Evolutionary conservation across 805 yeast genomes (phyloP).

Genomic region (Starmera quercuum): DNA sequence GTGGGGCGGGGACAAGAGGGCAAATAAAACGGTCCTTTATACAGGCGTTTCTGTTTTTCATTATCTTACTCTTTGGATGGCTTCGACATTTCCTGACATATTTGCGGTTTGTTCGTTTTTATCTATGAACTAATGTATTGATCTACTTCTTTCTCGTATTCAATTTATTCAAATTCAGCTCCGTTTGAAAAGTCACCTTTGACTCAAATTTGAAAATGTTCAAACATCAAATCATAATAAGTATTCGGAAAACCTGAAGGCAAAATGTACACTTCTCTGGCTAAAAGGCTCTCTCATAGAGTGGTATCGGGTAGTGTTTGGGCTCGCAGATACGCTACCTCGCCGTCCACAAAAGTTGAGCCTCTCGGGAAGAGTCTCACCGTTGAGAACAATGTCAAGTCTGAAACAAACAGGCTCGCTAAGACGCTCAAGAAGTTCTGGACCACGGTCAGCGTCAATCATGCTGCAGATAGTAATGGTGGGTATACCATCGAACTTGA

Average conservation of each 20-base stretch:
- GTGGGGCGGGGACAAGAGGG: background rate
- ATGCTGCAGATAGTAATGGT: conserved; percentile 20
- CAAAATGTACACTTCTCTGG: too few relatives aligned
- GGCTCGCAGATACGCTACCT: background rate
- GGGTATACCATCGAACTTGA: conserved; percentile 57
- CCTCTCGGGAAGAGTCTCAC: conserved; percentile 26
- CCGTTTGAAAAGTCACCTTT: too few relatives aligned
- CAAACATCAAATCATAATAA: too few relatives aligned
- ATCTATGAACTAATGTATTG: too few relatives aligned
- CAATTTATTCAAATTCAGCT: too few relatives aligned
- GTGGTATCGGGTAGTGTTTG: too few relatives aligned
- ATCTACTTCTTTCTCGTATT: too few relatives aligned
- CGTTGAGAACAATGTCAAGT: conserved; percentile 41
- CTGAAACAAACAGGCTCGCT: conserved; percentile 64
- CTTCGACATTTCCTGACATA: background rate
- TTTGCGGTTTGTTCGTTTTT: background rate
- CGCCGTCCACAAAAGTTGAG: conserved; percentile 1
- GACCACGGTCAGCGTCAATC: conserved; percentile 56
- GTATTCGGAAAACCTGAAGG: too few relatives aligned
- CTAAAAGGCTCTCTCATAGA: too few relatives aligned
- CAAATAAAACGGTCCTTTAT: too few relatives aligned
- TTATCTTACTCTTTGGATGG: background rate
- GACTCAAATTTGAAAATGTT: too few relatives aligned
- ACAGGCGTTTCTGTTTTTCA: too few relatives aligned
- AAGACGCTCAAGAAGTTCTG: conserved; percentile 72